These are phyloP conservation scores for Neolentinus lepideus DNA, from an alignment of 1,284 basidiomycete genomes.

Conservation along the genomic window DNA sequence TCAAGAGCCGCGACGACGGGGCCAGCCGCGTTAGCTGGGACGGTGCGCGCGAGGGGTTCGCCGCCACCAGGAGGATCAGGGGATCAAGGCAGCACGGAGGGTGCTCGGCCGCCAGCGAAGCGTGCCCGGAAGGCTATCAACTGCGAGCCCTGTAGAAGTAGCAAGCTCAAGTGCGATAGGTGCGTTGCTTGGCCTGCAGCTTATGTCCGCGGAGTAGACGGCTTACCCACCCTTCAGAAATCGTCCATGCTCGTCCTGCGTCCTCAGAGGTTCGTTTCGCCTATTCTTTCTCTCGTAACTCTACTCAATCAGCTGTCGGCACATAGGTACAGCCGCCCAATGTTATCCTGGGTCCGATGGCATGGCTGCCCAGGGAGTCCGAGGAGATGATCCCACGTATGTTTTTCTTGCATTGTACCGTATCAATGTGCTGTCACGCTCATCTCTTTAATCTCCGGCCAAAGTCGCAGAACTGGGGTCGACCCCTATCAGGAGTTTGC, in stretches of 20 bases:
- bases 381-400: background rate
- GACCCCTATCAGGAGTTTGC: conserved; percentile 69
- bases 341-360: background rate
- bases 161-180: conserved; percentile 83
- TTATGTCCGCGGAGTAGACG: background rate
- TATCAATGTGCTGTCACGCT: background rate
- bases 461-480: conserved; percentile 36
- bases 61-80: background rate
- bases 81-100: background rate
- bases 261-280: conserved; percentile 50
- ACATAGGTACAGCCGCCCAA: conserved; percentile 8
- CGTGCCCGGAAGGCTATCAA: conserved; percentile 78
- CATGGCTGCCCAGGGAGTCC: background rate
- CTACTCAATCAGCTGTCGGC: conserved; percentile 1
- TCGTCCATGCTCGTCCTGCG: conserved; percentile 77
- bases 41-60: background rate
- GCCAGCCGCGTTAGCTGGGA: background rate
- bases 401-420: background rate
- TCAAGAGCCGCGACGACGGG: background rate
- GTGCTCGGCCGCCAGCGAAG: conserved; percentile 43
- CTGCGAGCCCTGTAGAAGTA: conserved; percentile 76
- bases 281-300: background rate
- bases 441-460: background rate
- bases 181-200: conserved; percentile 21
- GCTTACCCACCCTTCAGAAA: conserved; percentile 37